Conservation (phyloP, 1,139 yeast genomes). For the Zygosaccharomyces sapae region DNA sequence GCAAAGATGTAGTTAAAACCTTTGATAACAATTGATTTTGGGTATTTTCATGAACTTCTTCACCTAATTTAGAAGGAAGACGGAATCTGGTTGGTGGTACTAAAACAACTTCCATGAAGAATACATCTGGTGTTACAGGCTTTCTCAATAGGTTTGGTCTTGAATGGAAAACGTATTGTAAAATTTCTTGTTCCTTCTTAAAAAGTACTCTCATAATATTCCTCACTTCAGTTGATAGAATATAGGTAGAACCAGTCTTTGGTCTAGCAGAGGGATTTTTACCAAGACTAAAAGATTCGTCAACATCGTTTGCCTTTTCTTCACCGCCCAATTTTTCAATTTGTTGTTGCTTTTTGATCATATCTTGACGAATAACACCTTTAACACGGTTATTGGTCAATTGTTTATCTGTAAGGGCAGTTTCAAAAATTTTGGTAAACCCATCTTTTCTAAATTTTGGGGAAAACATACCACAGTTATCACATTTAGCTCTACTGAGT, state of each 20-base stretch:
- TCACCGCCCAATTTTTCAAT: conserved; percentile 27
- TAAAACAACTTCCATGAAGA: conserved; percentile 79
- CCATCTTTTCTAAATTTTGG: conserved; percentile 96
- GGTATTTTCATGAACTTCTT: conserved; percentile 89
- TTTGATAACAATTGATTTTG: conserved; percentile 85
- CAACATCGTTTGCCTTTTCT: conserved; percentile 28
- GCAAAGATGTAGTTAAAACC: conserved; percentile 70
- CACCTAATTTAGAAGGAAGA: conserved; percentile 94
- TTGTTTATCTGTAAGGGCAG: conserved; percentile 78
- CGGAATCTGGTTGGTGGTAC: conserved; percentile 98
- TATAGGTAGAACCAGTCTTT: conserved; percentile 74
- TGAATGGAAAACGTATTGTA: conserved; percentile 68
- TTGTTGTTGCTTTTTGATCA: conserved; percentile 46
- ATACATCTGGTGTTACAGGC: conserved; percentile 71
- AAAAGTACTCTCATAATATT: conserved; percentile 74
- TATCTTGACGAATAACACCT: conserved; percentile 70
- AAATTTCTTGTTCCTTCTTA: conserved; percentile 58
- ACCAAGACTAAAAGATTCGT: conserved; percentile 33
- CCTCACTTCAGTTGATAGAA: conserved; percentile 81
- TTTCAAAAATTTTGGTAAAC: conserved; percentile 85
- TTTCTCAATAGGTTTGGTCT: conserved; percentile 56
- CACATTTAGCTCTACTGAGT: conserved; percentile 79
- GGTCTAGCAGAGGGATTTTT: conserved; percentile 46
- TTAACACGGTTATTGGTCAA: conserved; percentile 73
- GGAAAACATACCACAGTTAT: conserved; percentile 92